Evolutionary conservation across 768 basidiomycete species (phyloP), one percentile per base, ranked within the genome.

Genomic region (Mycena pura): DNA sequence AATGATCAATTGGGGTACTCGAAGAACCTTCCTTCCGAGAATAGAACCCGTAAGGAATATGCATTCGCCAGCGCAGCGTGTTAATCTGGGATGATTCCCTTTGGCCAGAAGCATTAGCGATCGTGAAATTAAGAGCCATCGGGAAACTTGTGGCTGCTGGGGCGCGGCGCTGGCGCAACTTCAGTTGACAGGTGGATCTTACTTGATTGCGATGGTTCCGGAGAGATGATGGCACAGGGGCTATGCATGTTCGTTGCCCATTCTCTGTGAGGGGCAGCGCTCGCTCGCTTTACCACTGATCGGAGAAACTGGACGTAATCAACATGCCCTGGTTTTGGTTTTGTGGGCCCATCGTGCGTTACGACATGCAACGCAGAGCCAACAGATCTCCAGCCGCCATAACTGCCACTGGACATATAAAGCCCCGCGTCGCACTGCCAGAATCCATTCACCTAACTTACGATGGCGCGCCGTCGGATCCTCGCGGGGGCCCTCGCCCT

Each of bases 231-330:
- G 58, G 56, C 48, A 5, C 39, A 14, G 34, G 60, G 39, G 60
- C 55, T 17, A 45, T 25, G 25, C 43, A 56, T 58, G 59, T 59
- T 62, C 44, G 44, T 31, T 21, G 15, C 29, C 46, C 46, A 49
- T 58, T 60, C 32, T 34, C n/a, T 29, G 19, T 52, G 50, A 34
- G 39, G 31, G 11, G n/a, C 27, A 19, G 39, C 13, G 32, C 19
- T 31, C 17, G 47, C 49, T 17, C 21, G 22, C 38, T 38, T 8
- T 31, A 38, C 59, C 60, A 54, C 39, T 53, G 60, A 66, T 63
- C 62, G 45, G 53, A 13, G 11, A n/a, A n/a, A 15, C 52, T 39
- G 36, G 60, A 66, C 57, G 60, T 66, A 66, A 66, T 58, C 63
- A 39, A 46, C 36, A 53, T 54, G 24, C 64, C 60, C 57, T 46